Evolutionary conservation across 2,329 filamentous ascomycete genomes (phyloP), one percentile per base, ranked within the genome.

Genomic region (Ceratocystis alfenasii): DNA sequence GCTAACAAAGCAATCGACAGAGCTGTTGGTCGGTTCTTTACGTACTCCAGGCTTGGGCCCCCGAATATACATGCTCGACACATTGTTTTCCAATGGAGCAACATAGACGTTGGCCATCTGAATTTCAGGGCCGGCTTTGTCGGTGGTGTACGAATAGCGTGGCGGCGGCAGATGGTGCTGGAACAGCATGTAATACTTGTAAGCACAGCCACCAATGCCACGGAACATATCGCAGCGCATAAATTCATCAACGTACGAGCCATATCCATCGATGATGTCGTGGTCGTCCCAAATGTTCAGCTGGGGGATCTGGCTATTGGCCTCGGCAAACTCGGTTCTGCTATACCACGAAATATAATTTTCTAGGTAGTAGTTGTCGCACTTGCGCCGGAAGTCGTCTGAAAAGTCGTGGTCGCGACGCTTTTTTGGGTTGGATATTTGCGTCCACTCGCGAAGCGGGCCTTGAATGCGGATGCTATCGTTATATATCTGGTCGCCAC

Each of bases 221-320:
- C 88, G 87, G 75, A 99, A 97, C 5, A 99, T 90, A 60, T 90
- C 83, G 63, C 90, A 94, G 71, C 83, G 84, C 91, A 97, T 97
- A 73, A 97, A 97, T 46, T 91, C 85, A 72, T 96, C 86, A 30
- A 91, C 86, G 74, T 99, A 99, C 0, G 91, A 96, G 3, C 94
- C 94, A 73, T 90, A 99, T 0, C 94, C 94, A 74, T 92, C 88
- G 70, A 93, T 94, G 70, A 92, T 91, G 77, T 94, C 89, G 74
- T 97, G 94, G 71, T 99, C 94, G 74, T 99, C 94, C 92, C 93
- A 99, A 57, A 99, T 89, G 72, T 97, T 99, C 70, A 99, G 78
- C 83, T 96, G 95, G 0, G 94, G 87, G 68, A 99, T 97, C 74
- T 96, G 91, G 1, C 88, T 88, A 70, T 92, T 95, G 44, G 90